Percentiles rank a stretch among this genome's conserved stretches.
Evolutionary conservation across 257 asterid species (phyloP).

Genomic region (Solanum piurae): DNA sequence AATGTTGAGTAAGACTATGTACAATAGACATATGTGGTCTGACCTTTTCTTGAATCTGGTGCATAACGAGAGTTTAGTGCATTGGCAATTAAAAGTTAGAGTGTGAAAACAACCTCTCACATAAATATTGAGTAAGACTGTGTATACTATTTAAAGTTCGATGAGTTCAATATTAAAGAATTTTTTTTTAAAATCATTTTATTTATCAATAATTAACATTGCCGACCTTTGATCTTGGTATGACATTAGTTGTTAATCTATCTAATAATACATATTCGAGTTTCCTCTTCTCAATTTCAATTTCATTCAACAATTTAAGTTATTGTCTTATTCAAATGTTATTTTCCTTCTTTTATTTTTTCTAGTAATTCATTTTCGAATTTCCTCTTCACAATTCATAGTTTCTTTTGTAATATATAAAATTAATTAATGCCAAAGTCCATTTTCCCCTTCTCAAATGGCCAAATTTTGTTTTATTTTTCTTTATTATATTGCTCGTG

Average conservation of each 20-base stretch:
- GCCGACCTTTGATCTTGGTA: neutral
- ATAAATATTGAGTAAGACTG: too few species aligned
- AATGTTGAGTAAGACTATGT: neutral
- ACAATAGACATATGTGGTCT: neutral
- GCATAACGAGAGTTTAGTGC: neutral
- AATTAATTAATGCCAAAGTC: neutral
- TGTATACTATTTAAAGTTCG: neutral
- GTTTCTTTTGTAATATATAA: neutral
- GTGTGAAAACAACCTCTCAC: rapidly evolving
- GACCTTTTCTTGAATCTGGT: rapidly evolving
- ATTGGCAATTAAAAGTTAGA: too few species aligned
- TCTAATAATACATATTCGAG: neutral
- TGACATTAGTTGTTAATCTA: neutral
- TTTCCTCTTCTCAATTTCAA: neutral
- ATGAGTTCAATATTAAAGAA: neutral
- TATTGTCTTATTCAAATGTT: neutral
- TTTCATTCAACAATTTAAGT: neutral
- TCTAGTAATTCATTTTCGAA: neutral
- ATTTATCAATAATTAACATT: neutral
- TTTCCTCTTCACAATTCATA: neutral
- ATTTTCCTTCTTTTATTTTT: neutral
- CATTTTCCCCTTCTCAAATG: neutral
- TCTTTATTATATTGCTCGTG: neutral
- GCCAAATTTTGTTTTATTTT: neutral
- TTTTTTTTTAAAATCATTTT: neutral